Conservation (phyloP, 1,284 basidiomycete species). For the Vanrija humicola region DNA sequence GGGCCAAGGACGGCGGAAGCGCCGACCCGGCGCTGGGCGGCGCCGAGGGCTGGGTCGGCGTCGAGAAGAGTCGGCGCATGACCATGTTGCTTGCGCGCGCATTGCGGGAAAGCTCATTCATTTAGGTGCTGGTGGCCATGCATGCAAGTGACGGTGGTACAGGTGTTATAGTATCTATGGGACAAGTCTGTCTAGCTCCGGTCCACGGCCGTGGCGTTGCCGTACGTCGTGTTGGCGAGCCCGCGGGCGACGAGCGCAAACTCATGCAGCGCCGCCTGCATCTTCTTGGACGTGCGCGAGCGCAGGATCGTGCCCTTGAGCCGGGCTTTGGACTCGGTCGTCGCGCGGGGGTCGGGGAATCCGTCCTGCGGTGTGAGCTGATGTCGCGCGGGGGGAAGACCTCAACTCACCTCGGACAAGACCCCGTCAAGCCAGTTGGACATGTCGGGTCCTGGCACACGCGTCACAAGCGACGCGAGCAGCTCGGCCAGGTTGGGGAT, state of each 20-base stretch:
- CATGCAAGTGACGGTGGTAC: neutral
- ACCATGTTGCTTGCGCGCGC: conserved; percentile 13
- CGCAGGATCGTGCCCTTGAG: conserved; percentile 66
- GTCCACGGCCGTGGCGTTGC: conserved; percentile 43
- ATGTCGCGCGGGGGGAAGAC: no score
- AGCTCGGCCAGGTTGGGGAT: conserved; percentile 77
- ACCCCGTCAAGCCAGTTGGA: conserved; percentile 67
- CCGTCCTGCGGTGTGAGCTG: neutral
- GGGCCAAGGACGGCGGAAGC: conserved; percentile 20
- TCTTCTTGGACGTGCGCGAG: conserved; percentile 45
- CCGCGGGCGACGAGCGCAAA: conserved; percentile 49
- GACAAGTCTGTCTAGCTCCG: neutral
- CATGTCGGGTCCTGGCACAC: conserved; percentile 56
- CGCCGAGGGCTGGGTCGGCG: conserved; percentile 3
- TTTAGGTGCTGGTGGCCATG: conserved; percentile 2
- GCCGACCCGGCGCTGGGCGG: conserved; percentile 22
- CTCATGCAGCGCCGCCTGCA: conserved; percentile 50
- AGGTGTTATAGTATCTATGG: neutral
- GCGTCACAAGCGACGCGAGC: conserved; percentile 61
- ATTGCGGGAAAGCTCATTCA: conserved; percentile 12
- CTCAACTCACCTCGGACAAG: conserved; percentile 63
- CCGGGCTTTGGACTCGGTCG: conserved; percentile 65
- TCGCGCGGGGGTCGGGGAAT: conserved; percentile 47
- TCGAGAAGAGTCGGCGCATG: conserved; percentile 2
- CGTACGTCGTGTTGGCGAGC: conserved; percentile 47